Conservation (phyloP, 305 asterid genomes). For the Fraxinus velutina region DNA sequence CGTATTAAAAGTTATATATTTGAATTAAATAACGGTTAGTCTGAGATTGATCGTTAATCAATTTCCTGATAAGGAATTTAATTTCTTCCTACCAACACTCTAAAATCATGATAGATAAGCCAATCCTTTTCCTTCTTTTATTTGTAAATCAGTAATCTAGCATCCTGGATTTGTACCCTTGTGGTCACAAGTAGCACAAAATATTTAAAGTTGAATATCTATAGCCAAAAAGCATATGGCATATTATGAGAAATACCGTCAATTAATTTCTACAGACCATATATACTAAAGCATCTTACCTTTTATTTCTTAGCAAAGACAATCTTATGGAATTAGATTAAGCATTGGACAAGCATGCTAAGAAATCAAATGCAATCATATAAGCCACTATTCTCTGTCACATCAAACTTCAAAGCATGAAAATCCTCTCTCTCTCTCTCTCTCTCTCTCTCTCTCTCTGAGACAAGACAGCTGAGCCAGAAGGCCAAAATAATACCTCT, state of each 20-base stretch:
- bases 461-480: not conserved
- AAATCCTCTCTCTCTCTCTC: slow-evolving; percentile 1
- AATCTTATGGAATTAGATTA: not conserved
- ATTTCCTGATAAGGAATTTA: not conserved
- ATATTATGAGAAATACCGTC: not conserved
- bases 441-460: not conserved
- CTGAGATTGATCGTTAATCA: not conserved
- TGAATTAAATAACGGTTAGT: not conserved
- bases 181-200: not conserved
- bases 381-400: not conserved
- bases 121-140: not conserved
- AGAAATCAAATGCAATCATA: not conserved
- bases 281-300: not conserved
- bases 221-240: not conserved
- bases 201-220: not conserved
- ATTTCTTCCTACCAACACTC: not conserved
- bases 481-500: slow-evolving; percentile 25
- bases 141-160: slow-evolving; percentile 7
- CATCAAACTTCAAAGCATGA: not conserved
- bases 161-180: not conserved
- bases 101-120: not conserved
- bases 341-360: not conserved
- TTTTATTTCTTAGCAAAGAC: not conserved
- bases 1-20: not conserved
- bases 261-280: not conserved